These are phyloP conservation scores for Neospermospora avenae DNA, from an alignment of 2,329 filamentous ascomycete species.

Conservation along the genomic window DNA sequence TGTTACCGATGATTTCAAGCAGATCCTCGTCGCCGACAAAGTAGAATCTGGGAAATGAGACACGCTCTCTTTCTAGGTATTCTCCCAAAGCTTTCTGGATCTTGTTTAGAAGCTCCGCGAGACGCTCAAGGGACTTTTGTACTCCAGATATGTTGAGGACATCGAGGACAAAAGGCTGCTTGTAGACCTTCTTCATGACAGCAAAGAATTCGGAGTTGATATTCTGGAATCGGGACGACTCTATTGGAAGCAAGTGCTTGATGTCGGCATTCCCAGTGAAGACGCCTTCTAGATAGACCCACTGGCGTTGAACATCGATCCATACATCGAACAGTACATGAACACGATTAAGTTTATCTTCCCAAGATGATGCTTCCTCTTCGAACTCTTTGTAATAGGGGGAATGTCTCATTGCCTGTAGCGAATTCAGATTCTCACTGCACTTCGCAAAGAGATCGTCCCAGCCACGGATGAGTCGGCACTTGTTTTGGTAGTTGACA, in stretches of 20 bases:
- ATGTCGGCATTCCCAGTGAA: constrained; percentile 99
- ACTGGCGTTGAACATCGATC: constrained; percentile 99
- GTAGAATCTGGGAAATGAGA: constrained; percentile 98
- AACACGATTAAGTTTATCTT: constrained; percentile 95
- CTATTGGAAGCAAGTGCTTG: constrained; percentile 93
- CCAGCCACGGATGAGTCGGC: constrained; percentile 94
- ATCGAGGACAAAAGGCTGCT: constrained; percentile 91
- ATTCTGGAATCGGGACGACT: constrained; percentile 96
- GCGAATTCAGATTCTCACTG: constrained; percentile 93
- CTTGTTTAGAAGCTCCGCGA: constrained; percentile 97
- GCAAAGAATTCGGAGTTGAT: constrained; percentile 98
- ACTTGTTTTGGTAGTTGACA: constrained; percentile 97
- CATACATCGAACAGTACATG: constrained; percentile 98
- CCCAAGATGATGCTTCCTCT: constrained; percentile 93
- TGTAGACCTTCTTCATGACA: constrained; percentile 99
- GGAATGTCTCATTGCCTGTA: constrained; percentile 98
- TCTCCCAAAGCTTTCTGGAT: constrained; percentile 98
- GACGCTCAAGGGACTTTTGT: constrained; percentile 89
- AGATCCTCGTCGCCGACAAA: constrained; percentile 99
- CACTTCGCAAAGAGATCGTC: constrained; percentile 98
- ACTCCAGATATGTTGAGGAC: constrained; percentile 94
- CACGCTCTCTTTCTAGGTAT: constrained; percentile 95
- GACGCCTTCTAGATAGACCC: constrained; percentile 98
- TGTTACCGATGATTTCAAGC: constrained; percentile 98
- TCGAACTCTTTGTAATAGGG: constrained; percentile 99